Evolutionary conservation across 495 filamentous ascomycete genomes (phyloP), one percentile per base, ranked within the genome.

Genomic region (Penicillium bialowiezense): DNA sequence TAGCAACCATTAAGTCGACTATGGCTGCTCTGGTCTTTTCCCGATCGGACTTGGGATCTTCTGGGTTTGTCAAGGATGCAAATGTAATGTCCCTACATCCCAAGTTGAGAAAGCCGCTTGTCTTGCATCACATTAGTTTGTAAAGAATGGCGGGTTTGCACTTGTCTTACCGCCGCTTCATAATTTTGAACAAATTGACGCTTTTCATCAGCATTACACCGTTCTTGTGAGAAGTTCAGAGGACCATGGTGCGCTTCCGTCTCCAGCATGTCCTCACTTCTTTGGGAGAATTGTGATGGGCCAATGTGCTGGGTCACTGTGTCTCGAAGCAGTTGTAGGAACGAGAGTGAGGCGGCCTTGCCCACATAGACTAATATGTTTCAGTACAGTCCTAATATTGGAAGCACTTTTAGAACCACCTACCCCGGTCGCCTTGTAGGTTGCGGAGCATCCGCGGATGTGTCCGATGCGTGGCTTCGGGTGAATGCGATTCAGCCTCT

Each of bases 261-360:
- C 45, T 74, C 71, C 2, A 74, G 62, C 71, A 74, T 74, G 39
- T 72, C 62, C 33, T 72, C 68, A 2, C 59, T 67, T n/a, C 55
- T 62, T 36, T 74, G 66, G 0, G 71, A 71, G 45, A 74, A 74
- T 24, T 69, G 63, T 5, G 68, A 71, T 1, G 71, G 71, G 3
- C 71, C 71, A 13, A 74, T 71, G 45, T 72, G 63, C 35, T 72
- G 68, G 7, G 64, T 70, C 26, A 74, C 68, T 0, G 62, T 72
- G 19, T 68, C 69, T 7, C 69, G 69, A 38, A 74, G 58, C 19
- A 72, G 51, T 29, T 74, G 71, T 12, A 74, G 42, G 49, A 74
- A 74, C 0, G 69, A 72, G 14, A 74, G 43, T 10, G 71, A 71
- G 2, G 71, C 69, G 5, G 69, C 68, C 28, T 68, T 67, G 15